Base-by-base conservation (phyloP, 2,329 filamentous ascomycete genomes). In the Fusarium keratoplasticum region DNA sequence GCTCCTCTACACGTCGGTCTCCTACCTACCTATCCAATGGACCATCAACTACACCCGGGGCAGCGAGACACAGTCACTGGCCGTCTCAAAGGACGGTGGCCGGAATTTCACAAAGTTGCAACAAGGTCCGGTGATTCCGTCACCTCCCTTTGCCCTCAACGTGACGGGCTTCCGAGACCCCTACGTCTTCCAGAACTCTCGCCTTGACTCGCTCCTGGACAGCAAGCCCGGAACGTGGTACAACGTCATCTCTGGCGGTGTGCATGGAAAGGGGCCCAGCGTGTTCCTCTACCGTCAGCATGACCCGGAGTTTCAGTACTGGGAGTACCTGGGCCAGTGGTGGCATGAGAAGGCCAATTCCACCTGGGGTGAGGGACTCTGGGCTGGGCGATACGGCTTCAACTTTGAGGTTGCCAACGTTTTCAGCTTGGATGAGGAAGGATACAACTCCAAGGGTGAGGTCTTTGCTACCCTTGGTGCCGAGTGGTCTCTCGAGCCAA, bases 381-480 rank as follows among this genome's bases (percentile, higher is more conserved):
- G 81, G 80, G 81, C 81, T 3, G 83, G 83, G 2, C 76, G 79
- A 1, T 84, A 79, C 72, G 83, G 83, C 0, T 86, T 81, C 79
- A 87, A 87, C 69, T 86, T 86, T 47, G 86, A 87, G 72, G 83
- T 85, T 13, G 79, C 70, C 22, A 86, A 86, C 44, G 69, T 85
- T 18, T 85, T 87, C 72, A 76, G 80, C 16, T 73, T 87, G 4
- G 81, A 84, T 18, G 77, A 81, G 22, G 65, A 81, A 6, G 84
- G 84, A 13, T 85, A 84, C 60, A 84, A 82, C 59, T 67, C 79
- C 6, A 76, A 82, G 4, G 85, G 83, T 16, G 81, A 84, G 18
- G 76, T 83, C 3, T 84, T 86, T 63, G 75, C 79, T 6, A 86
- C 84, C 0, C 52, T 85, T 8, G 85, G 84, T 18, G 80, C 82